phyloP scores from a whole-genome alignment of 352 stramenopile species.

The Aphanomyces astaci region DNA sequence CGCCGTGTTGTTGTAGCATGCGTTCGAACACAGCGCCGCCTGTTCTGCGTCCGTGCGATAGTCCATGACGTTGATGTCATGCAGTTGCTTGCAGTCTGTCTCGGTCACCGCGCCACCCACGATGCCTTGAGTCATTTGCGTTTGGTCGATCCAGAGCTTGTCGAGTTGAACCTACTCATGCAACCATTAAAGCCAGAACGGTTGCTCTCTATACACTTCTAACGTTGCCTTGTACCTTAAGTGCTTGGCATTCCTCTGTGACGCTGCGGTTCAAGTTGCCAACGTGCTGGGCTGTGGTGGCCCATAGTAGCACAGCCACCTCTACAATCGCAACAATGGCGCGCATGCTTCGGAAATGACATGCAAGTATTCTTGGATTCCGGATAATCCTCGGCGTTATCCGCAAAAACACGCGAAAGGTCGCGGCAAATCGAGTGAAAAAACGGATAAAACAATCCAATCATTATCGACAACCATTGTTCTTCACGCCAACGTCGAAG shows the following conservation, averaged over 20 bases:
- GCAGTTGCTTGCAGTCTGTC: conserved; percentile 56
- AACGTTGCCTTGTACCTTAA: no score
- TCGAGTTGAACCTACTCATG: not conserved
- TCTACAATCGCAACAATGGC: not conserved
- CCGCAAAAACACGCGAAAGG: no score
- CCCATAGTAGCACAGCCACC: not conserved
- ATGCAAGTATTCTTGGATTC: no score
- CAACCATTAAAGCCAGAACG: no score
- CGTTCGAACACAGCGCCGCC: conserved; percentile 48
- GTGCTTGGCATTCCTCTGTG: conserved; percentile 9
- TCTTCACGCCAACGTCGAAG: not conserved
- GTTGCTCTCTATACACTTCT: no score
- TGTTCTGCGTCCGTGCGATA: conserved; percentile 49
- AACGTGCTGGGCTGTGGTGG: not conserved
- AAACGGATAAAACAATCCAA: no score
- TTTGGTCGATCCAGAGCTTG: conserved; percentile 36
- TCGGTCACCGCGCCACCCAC: conserved; percentile 39
- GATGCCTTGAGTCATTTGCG: conserved; percentile 51
- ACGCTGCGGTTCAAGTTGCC: not conserved
- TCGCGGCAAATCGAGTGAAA: no score
- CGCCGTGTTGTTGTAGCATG: conserved; percentile 46
- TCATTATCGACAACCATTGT: no score
- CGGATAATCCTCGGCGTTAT: no score
- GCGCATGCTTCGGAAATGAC: no score
- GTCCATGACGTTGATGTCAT: conserved; percentile 47